These are phyloP conservation scores for Schoenoplectus triqueter DNA, from an alignment of 202 grass and related monocot genomes.

Conservation along the genomic window DNA sequence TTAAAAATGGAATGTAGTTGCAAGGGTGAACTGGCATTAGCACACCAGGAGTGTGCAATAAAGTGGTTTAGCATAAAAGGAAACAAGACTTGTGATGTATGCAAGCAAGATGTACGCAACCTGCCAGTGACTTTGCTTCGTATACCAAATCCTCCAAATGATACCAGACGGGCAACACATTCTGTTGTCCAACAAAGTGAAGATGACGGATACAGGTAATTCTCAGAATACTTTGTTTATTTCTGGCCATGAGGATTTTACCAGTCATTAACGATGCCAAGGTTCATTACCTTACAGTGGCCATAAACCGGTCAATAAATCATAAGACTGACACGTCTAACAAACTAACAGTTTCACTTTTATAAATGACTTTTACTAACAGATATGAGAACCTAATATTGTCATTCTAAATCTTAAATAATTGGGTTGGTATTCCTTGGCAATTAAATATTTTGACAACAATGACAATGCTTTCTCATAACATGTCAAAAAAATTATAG, in stretches of 20 bases:
- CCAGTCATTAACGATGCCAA: neutral
- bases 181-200: constrained; percentile 59
- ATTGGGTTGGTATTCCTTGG: neutral
- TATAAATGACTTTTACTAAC: neutral
- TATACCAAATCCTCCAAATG: constrained; percentile 70
- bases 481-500: neutral
- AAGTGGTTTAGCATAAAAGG: constrained; percentile 99
- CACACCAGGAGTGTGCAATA: constrained; percentile 95
- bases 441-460: neutral
- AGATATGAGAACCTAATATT: neutral
- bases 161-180: constrained; percentile 51
- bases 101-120: constrained; percentile 88
- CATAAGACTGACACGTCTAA: neutral
- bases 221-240: constrained; percentile 1
- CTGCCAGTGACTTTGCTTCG: constrained; percentile 91
- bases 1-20: constrained; percentile 99
- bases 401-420: constrained; percentile 5
- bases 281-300: neutral
- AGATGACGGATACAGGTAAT: constrained; percentile 71
- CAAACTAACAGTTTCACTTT: neutral
- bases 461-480: neutral
- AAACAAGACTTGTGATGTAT: constrained; percentile 97
- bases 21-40: constrained; percentile 98
- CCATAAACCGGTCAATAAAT: neutral
- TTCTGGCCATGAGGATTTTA: neutral